phyloP scores from a whole-genome alignment of 305 asterid genomes.

The Petunia hybrid region DNA sequence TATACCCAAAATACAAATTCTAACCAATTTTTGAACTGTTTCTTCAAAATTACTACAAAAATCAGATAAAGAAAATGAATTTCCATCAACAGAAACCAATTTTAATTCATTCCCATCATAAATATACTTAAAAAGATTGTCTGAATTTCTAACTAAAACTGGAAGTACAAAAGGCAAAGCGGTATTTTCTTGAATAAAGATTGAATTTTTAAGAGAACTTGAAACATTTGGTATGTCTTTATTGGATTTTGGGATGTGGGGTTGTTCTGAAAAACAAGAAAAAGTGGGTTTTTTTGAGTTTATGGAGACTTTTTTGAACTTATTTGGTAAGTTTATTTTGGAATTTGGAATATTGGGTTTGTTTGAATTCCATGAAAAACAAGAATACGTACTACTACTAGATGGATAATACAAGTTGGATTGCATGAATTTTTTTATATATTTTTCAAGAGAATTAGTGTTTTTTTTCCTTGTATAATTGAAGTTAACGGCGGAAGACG shows the following conservation, averaged over 20 bases:
- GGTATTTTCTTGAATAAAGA: constrained; percentile 45
- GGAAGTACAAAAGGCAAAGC: constrained; percentile 50
- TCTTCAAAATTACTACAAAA: constrained; percentile 56
- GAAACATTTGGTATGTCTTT: constrained; percentile 39
- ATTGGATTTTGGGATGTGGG: constrained; percentile 36
- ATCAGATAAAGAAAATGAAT: constrained; percentile 51
- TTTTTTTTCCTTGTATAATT: no score
- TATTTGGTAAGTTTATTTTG: constrained; percentile 38
- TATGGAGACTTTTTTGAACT: constrained; percentile 58
- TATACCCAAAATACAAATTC: constrained; percentile 52
- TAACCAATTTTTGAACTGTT: constrained; percentile 54
- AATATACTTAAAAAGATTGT: constrained; percentile 62
- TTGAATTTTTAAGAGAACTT: constrained; percentile 46
- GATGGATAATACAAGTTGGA: constrained; percentile 1
- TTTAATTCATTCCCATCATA: constrained; percentile 80
- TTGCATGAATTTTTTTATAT: constrained; percentile 17
- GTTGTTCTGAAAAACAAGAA: constrained; percentile 18
- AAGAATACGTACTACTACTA: background rate
- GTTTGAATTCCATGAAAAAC: constrained; percentile 29
- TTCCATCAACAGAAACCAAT: constrained; percentile 61
- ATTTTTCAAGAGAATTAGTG: background rate
- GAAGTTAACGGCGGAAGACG: no score
- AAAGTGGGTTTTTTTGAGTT: constrained; percentile 45
- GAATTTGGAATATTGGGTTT: constrained; percentile 33
- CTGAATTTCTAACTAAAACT: constrained; percentile 57